Evolutionary conservation across 139 green algal genomes (phyloP).

Genomic region (Protoeuglena noctilucae): DNA sequence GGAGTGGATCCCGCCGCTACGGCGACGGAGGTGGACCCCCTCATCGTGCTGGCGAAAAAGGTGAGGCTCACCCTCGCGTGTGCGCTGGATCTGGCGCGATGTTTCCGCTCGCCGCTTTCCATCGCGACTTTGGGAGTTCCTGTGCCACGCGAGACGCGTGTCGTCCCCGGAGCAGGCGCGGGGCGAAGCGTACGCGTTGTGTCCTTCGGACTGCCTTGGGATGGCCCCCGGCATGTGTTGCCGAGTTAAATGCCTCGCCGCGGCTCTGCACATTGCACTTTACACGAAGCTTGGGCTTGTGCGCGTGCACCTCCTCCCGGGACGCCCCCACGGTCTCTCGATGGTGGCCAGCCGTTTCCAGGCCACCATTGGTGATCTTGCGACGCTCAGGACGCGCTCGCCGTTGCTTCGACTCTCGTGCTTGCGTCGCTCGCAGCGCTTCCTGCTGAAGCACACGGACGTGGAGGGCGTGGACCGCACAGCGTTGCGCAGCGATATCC

Average conservation of each 20-base stretch:
- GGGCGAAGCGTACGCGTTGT: background rate
- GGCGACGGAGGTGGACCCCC: background rate
- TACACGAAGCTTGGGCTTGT: no score
- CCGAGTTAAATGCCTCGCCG: no score
- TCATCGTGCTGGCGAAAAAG: background rate
- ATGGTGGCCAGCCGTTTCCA: background rate
- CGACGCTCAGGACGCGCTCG: background rate
- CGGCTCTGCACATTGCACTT: no score
- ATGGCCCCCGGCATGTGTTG: no score
- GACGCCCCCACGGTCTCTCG: background rate
- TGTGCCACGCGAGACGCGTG: background rate
- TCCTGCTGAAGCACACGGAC: constrained; percentile 25
- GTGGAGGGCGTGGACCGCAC: constrained; percentile 24
- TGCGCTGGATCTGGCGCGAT: background rate
- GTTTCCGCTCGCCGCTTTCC: background rate
- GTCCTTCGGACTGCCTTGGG: background rate
- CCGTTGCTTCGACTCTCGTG: no score
- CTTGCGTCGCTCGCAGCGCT: constrained; percentile 24
- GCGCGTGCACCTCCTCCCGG: background rate
- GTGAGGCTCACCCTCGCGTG: background rate
- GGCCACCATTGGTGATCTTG: background rate
- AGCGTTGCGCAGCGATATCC: background rate
- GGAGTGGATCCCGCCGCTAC: no score
- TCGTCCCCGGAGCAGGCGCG: background rate
- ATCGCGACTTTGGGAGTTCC: background rate